Evolutionary conservation across 805 yeast species (phyloP), one percentile per base, ranked within the genome.

Genomic region (Blastobotrys chiropterorum): DNA sequence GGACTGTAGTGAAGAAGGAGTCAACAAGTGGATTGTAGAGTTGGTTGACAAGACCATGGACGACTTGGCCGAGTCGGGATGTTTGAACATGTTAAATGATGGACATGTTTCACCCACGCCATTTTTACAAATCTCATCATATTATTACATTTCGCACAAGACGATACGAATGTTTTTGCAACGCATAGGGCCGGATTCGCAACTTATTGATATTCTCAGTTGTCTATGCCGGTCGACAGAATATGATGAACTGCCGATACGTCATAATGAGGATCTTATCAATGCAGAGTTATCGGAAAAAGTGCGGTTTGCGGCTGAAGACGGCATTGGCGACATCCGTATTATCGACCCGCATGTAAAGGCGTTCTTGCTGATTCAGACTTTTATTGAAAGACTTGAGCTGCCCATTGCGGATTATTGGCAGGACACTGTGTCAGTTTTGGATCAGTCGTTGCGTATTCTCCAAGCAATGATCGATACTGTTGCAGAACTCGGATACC

Each of bases 341-440:
- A 82, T 88, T 68, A 88, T 94, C 83, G 95, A 90, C 64, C 94
- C 95, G 3, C 95, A 86, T 65, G 86, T 86, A 57, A 86, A 86
- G 64, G 81, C 89, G 2, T 86, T 76, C 59, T 70, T 86, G 55
- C 73, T 86, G 58, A 63, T 86, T 6, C 94, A 86, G 64, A 90
- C 92, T 0, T 83, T 76, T 59, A 79, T 86, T 77, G 71, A 79
- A 38, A 70, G 90, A 46, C 72, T 81, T 3, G 94, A 87, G 53
- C 72, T 94, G 46, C 99, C 98, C 1, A 87, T 94, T 62, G 95
- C 96, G 0, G 99, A 94, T 73, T 94, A 94, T 65, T 75, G 85
- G 7, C 98, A 92, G 64, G 99, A 94, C 67, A 90, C 96, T 0
- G 81, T 90, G 13, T 83, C 97, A 0, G 96, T 94, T 7, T 72